Evolutionary conservation across 176 grass and related monocot genomes (phyloP), one percentile per base, ranked within the genome.

Genomic region (Ensete glaucum): DNA sequence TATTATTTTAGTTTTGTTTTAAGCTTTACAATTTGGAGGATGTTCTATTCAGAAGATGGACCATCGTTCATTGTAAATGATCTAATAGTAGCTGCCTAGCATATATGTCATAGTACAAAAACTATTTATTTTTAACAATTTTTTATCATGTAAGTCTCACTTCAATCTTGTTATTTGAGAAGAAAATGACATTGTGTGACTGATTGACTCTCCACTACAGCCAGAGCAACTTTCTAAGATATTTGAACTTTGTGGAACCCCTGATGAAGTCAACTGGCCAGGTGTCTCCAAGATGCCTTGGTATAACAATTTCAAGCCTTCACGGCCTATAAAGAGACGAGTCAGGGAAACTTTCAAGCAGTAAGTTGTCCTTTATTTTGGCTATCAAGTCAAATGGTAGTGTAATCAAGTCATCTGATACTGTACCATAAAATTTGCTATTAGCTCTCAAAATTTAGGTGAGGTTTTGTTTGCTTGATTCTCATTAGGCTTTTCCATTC

Each of bases 201-300:
- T 59, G 12, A 71, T 26, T 72, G 49, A 74, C 1, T 64, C 53
- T 67, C 76, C 17, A 74, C 25, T 85, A 55, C 81, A 93, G 90
- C 85, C 88, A 5, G 90, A 97, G 82, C 93, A 97, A 53, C 83
- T 93, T 27, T 87, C 53, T 57, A 97, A 88, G 80, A 93, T 90
- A 83, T 97, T 88, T 83, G 93, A 97, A 70, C 82, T 93, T 43
- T 97, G 93, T 87, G 93, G 93, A 72, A 97, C 90, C 29, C 90
- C 90, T 54, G 87, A 93, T 70, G 93, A 97, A 78, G 56, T 79
- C 1, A 93, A 67, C 68, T 97, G 93, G 93, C 87, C 85, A 51
- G 93, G 93, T 71, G 87, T 93, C 57, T 88, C 90, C 73, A 83
- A 97, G 89, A 88, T 93, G 87, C 83, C 90, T 2, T 93, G 93